These are phyloP conservation scores for Anaeromyces robustus DNA, from an alignment of 192 early-diverging fungal genomes.

Conservation along the genomic window DNA sequence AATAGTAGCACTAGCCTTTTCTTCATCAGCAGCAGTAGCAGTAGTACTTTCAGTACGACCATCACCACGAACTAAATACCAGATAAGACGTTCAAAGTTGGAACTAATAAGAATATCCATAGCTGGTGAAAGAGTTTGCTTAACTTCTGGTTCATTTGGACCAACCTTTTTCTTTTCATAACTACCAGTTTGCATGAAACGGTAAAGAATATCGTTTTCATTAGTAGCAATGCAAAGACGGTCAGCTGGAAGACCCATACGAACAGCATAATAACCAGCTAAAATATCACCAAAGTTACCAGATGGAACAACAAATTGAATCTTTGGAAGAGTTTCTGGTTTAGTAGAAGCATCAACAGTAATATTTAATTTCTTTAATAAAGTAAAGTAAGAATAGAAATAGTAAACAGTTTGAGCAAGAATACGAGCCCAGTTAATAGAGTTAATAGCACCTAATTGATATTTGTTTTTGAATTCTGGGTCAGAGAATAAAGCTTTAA, in stretches of 20 bases:
- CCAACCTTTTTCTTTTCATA: slow-evolving; percentile 54
- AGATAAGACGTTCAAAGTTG: slow-evolving; percentile 95
- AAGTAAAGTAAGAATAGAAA: slow-evolving; percentile 74
- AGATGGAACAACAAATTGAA: slow-evolving; percentile 61
- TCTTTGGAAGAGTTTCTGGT: slow-evolving; percentile 13
- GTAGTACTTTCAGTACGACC: slow-evolving; percentile 1
- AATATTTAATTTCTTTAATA: background rate
- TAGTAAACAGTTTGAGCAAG: slow-evolving; percentile 93
- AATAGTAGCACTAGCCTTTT: slow-evolving; percentile 39
- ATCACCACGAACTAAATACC: slow-evolving; percentile 53
- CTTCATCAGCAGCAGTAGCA: slow-evolving; percentile 16
- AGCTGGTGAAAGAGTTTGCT: slow-evolving; percentile 71
- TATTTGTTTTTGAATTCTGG: slow-evolving; percentile 52
- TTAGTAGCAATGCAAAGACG: slow-evolving; percentile 87
- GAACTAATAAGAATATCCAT: slow-evolving; percentile 95
- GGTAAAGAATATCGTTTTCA: slow-evolving; percentile 89
- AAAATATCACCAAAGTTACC: slow-evolving; percentile 95
- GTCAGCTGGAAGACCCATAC: slow-evolving; percentile 78
- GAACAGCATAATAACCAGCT: slow-evolving; percentile 80
- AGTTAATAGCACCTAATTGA: slow-evolving; percentile 87
- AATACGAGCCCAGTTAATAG: slow-evolving; percentile 98
- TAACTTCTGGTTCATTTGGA: slow-evolving; percentile 25
- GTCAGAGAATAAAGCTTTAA: slow-evolving; percentile 79
- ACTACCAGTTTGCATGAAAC: slow-evolving; percentile 72
- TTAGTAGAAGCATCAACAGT: background rate